Base-by-base conservation (phyloP, 176 grass and related monocot genomes). In the Chrysopogon serrulatus region DNA sequence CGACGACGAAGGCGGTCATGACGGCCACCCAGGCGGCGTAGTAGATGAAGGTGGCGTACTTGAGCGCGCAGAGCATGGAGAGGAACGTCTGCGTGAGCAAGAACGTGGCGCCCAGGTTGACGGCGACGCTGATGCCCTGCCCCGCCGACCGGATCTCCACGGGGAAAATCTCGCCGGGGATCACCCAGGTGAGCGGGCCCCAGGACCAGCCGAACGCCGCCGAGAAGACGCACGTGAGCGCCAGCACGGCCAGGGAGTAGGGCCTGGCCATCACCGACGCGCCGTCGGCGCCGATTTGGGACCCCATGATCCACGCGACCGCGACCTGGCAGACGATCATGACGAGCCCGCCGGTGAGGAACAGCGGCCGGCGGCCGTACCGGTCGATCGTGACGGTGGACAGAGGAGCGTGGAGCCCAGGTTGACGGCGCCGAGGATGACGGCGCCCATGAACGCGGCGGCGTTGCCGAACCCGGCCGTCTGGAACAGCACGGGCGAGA, bases 141-240 rank as follows among this genome's bases (percentile, higher is more conserved):
- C 85, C 90, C 8, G 93, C 93, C 79, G 93, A 95, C 63, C 90
- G 85, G 65, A 92, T 79, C 88, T 95, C 93, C 81, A 95, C 87
- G 30, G 93, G 93, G 76, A 95, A 92, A 70, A 92, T 92, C 88
- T 95, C 90, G 44, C 90, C 82, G 24, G 90, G 90, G 42, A 95
- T 83, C 39, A 95, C 78, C 93, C 94, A 96, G 39, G 83, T 74
- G n/a, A 96, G 84, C 7, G 91, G 94, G 0, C 94, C 94, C 94
- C 94, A 93, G 4, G 94, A 96, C 86, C 84, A 96, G 28, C 88
- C 94, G 80, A 93, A 96, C 44, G 83, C 73, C 10, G 88, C 94
- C 31, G 94, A 86, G 80, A 91, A 96, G 4, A 79, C 59, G 86
- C 94, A 93, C 60, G 87, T 91, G 51, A 96, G 83, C 30, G 85